Base-by-base conservation (phyloP, 139 green algal genomes). In the Haematococcus sp. region DNA sequence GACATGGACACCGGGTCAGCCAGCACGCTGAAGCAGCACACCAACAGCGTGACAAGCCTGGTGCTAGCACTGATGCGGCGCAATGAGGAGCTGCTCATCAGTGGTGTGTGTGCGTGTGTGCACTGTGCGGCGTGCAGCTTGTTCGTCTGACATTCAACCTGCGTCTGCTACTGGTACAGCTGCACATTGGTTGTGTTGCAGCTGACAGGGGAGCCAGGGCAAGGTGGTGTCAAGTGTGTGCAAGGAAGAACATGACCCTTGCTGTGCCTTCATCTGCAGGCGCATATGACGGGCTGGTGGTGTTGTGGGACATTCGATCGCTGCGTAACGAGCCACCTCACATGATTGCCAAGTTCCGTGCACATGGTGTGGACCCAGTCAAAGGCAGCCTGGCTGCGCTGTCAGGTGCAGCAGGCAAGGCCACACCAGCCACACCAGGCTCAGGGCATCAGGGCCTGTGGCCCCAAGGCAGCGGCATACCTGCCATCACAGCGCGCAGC, bases 271-370 rank as follows among this genome's bases (percentile, higher is more conserved):
- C 22, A 15, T n/a, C 25, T 35, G 27, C 66, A 72, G 66, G 71
- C 33, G 63, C 70, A 4, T 91, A 88, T 65, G 84, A 92, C 68
- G 84, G 87, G 34, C 65, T 65, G 40, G 70, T 92, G 27, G 75
- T 76, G 32, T 68, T 92, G 32, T 92, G 87, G 87, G 82, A 91
- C 72, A 77, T 91, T 35, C 83, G 80, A 30, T 79, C 61, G 27
- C 60, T 81, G 51, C 33, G 71, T 25, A 68, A 56, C n/a, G 59
- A 84, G 68, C 61, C 73, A 20, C 83, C 79, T 19, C 59, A 83
- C 56, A 81, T 86, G 76, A 70, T 82, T 15, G 61, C 66, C 34
- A 76, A 74, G 63, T 81, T 88, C 75, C 25, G 66, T 17, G 77
- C 75, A 54, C 71, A 75, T 67, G 77, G 77, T 0, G 23, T 30